These are phyloP conservation scores for Vanilla planifolia DNA, from an alignment of 106 monocot species.

Conservation along the genomic window DNA sequence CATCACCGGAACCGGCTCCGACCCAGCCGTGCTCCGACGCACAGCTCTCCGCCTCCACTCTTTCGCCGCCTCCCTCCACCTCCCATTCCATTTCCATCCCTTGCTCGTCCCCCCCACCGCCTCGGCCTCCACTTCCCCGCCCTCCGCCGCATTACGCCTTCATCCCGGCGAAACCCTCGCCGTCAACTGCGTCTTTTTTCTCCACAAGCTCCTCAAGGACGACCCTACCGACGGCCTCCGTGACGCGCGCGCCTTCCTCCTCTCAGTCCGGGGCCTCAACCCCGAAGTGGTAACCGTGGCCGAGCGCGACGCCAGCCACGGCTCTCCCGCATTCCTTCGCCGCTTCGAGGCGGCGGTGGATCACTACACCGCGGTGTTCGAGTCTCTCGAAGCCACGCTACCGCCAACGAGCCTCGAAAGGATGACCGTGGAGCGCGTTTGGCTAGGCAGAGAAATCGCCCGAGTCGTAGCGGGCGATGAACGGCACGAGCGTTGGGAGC, in stretches of 20 bases:
- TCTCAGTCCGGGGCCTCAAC: slow-evolving; percentile 37
- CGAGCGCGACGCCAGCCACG: slow-evolving; percentile 56
- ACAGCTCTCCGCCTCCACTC: slow-evolving; percentile 65
- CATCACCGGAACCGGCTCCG: slow-evolving; percentile 77
- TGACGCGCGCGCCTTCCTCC: slow-evolving; percentile 32
- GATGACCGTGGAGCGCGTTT: slow-evolving; percentile 65
- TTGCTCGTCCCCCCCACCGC: slow-evolving; percentile 34
- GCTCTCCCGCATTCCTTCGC: slow-evolving; percentile 32
- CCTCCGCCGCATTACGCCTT: slow-evolving; percentile 12
- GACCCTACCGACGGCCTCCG: slow-evolving; percentile 6
- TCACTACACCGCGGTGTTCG: slow-evolving; percentile 80
- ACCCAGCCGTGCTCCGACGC: slow-evolving; percentile 52
- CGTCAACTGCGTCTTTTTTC: slow-evolving; percentile 65
- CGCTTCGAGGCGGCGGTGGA: slow-evolving; percentile 61
- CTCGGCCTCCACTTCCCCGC: background rate
- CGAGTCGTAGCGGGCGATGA: slow-evolving; percentile 42
- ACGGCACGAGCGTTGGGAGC: slow-evolving; percentile 45
- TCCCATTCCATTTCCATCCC: slow-evolving; percentile 79
- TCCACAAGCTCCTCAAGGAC: slow-evolving; percentile 54
- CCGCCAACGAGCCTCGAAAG: slow-evolving; percentile 70
- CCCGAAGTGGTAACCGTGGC: slow-evolving; percentile 83
- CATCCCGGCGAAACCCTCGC: slow-evolving; percentile 66
- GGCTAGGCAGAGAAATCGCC: slow-evolving; percentile 72
- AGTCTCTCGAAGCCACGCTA: slow-evolving; percentile 81
- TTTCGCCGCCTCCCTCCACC: slow-evolving; percentile 61